Base-by-base conservation (phyloP, 2,329 filamentous ascomycete species). In the Trichoderma koningiopsis region DNA sequence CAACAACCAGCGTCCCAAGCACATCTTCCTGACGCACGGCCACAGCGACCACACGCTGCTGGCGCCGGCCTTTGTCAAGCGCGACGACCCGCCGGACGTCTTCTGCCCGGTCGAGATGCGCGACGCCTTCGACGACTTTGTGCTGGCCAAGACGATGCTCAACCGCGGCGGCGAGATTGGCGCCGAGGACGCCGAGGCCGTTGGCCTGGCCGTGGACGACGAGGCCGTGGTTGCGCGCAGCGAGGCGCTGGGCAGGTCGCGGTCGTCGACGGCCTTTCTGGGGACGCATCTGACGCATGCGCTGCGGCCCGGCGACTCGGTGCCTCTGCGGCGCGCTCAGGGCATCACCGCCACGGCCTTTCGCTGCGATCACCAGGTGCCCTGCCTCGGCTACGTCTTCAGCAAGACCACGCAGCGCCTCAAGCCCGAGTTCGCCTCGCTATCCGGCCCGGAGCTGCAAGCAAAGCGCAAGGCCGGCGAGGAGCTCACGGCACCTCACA, bases 1-100 rank as follows among this genome's bases (percentile, higher is more conserved):
- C 73, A 84, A 84, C 76, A 81, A 80, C 35, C 72, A 77, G 2
- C 79, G 83, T 0, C 83, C 83, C 0, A 84, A 83, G 60, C 83
- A 85, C 74, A 78, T 85, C 70, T 85, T 85, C 71, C 74, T 85
- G 59, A 85, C 83, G 0, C 83, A 85, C 70, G 83, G 83, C 58
- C 83, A 85, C 71, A 81, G 74, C 70, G 83, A 85, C 71, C 83
- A 85, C 73, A 79, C 80, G 2, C 76, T 84, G 5, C 76, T 83
- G 1, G 72, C 81, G 1, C 80, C 82, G 0, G 81, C 80, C 4
- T 85, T 84, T 65, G 78, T 81, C 65, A 81, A 80, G 65, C 77
- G 81, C 24, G 80, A 81, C 24, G 80, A 83, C 59, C 82, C 82
- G 6, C 83, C 83, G 0, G 83, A 85, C 57, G 75, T 85, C 62